Evolutionary conservation across 805 yeast genomes (phyloP).

Genomic region (Saccharomyces kudriavzevii): DNA sequence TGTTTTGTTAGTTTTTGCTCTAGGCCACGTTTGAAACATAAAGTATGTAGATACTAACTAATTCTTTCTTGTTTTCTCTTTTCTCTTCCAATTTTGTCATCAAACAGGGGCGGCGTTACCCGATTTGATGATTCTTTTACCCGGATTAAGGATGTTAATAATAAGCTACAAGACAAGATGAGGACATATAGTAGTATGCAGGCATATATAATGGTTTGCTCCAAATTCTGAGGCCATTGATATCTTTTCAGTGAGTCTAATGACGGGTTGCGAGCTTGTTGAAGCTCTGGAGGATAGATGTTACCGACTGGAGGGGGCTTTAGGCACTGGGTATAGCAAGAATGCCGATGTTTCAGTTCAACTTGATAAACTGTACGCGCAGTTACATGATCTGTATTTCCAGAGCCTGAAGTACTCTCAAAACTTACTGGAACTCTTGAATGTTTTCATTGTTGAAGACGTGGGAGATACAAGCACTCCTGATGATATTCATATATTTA

Average conservation of each 20-base stretch:
- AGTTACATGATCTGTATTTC: neutral
- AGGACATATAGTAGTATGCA: neutral
- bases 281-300: neutral
- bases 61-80: neutral
- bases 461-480: neutral
- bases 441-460: neutral
- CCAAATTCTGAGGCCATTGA: neutral
- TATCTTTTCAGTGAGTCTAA: neutral
- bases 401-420: neutral
- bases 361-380: neutral
- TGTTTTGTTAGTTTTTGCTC: constrained; percentile 3
- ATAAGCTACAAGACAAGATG: too few relatives aligned
- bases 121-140: neutral
- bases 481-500: neutral
- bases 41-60: neutral
- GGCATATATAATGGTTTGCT: neutral
- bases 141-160: neutral
- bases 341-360: neutral
- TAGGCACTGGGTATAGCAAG: neutral
- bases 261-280: neutral
- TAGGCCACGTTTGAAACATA: neutral
- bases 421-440: neutral
- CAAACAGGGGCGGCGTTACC: neutral
- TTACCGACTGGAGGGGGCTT: neutral
- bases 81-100: neutral